These are phyloP conservation scores for Cryptococcus sp. DNA, from an alignment of 1,284 basidiomycete species.

Conservation along the genomic window DNA sequence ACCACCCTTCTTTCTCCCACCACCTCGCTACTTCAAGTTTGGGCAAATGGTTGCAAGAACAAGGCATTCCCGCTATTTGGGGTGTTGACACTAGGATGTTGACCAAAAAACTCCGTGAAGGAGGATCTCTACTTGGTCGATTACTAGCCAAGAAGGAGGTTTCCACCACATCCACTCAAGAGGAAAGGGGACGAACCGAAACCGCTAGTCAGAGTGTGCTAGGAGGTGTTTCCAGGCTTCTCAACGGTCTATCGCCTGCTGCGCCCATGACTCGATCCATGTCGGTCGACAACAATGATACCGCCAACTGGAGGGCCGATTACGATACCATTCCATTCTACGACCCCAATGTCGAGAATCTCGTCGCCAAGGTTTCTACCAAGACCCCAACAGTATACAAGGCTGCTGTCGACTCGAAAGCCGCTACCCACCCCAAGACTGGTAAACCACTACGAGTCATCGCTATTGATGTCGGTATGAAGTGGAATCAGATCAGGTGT, in stretches of 20 bases:
- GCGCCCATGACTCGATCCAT: conserved; percentile 25
- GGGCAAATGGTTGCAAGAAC: conserved; percentile 91
- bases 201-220: conserved; percentile 26
- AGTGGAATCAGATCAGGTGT: conserved; percentile 98
- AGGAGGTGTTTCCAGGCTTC: conserved; percentile 43
- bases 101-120: conserved; percentile 92
- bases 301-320: conserved; percentile 68
- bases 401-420: conserved; percentile 49
- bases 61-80: conserved; percentile 89
- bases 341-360: conserved; percentile 85
- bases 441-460: conserved; percentile 77
- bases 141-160: conserved; percentile 62
- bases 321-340: conserved; percentile 77
- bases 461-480: conserved; percentile 97
- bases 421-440: conserved; percentile 69
- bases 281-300: conserved; percentile 22
- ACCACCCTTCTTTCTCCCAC: conserved; percentile 92
- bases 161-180: conserved; percentile 34
- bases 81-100: conserved; percentile 96
- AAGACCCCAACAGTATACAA: conserved; percentile 66
- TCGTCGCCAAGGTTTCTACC: conserved; percentile 85
- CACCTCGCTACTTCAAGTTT: conserved; percentile 87
- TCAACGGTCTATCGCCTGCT: conserved; percentile 37
- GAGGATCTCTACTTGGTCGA: conserved; percentile 86
- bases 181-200: conserved; percentile 23